Evolutionary conservation across 352 stramenopile genomes (phyloP).

Genomic region (Albugo candida): DNA sequence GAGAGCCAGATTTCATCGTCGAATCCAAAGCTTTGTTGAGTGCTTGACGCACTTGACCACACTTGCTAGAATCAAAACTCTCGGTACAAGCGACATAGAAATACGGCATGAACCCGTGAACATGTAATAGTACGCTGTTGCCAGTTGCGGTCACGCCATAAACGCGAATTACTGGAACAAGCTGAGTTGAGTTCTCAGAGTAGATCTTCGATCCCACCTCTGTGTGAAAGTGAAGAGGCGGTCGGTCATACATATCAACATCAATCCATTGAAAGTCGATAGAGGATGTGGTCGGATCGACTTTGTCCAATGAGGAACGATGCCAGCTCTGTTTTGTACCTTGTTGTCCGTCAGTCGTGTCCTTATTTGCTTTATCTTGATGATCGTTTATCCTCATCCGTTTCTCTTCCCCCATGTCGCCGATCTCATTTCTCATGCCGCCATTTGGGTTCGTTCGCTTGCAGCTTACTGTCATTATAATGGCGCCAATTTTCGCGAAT

Average conservation of each 20-base stretch:
- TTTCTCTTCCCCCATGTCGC: too few species aligned
- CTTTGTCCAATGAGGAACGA: too few species aligned
- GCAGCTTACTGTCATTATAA: too few species aligned
- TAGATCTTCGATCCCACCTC: slow-evolving; percentile 18
- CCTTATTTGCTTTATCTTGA: too few species aligned
- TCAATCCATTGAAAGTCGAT: slow-evolving; percentile 94
- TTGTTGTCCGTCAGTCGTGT: too few species aligned
- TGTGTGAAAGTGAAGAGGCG: slow-evolving; percentile 76
- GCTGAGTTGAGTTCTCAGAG: slow-evolving; percentile 20
- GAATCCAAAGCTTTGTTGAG: slow-evolving; percentile 31
- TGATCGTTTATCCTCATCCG: too few species aligned
- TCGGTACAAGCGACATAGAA: slow-evolving; percentile 84
- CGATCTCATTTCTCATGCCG: too few species aligned
- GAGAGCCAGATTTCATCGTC: slow-evolving; percentile 7
- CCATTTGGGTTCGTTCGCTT: too few species aligned
- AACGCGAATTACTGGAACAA: slow-evolving; percentile 88
- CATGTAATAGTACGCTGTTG: slow-evolving; percentile 91
- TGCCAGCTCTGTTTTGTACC: too few species aligned
- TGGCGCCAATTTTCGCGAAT: too few species aligned
- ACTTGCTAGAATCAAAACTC: slow-evolving; percentile 37
- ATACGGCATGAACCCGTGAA: slow-evolving; percentile 97
- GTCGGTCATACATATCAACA: slow-evolving; percentile 93
- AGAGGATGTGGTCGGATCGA: too few species aligned
- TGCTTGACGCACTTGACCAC: slow-evolving; percentile 41
- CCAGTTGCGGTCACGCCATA: slow-evolving; percentile 92